These are phyloP conservation scores for Pestalotiopsis sp. DNA, from an alignment of 2,329 filamentous ascomycete genomes.

Conservation along the genomic window DNA sequence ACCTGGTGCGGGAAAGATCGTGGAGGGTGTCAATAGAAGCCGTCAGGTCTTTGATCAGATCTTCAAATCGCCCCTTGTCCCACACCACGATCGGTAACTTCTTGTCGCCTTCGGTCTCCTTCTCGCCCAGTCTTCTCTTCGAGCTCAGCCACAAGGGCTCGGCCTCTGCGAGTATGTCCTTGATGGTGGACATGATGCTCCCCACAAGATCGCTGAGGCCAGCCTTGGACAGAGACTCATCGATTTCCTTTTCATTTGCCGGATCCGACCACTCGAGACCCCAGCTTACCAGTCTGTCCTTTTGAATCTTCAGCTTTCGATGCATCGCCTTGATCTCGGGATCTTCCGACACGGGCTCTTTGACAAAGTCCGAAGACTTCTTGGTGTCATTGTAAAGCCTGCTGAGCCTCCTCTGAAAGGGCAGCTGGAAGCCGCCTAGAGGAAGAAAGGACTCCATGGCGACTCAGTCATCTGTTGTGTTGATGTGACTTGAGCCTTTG, in stretches of 20 bases:
- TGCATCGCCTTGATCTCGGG: conserved; percentile 74
- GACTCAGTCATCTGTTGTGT: neutral
- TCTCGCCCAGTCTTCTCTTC: conserved; percentile 45
- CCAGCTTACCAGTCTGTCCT: conserved; percentile 78
- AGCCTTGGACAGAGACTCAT: conserved; percentile 70
- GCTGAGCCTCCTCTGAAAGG: conserved; percentile 66
- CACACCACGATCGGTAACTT: conserved; percentile 63
- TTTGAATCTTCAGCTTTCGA: conserved; percentile 78
- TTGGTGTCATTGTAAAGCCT: conserved; percentile 83
- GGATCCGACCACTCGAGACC: conserved; percentile 81
- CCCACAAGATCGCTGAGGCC: conserved; percentile 77
- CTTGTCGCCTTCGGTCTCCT: conserved; percentile 46
- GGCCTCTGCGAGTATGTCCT: conserved; percentile 76
- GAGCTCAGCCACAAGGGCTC: conserved; percentile 72
- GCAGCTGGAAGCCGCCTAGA: conserved; percentile 54
- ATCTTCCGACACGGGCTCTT: conserved; percentile 64
- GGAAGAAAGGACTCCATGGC: conserved; percentile 56
- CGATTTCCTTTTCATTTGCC: conserved; percentile 66
- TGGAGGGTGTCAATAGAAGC: conserved; percentile 80
- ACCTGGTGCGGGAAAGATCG: conserved; percentile 71
- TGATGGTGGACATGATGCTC: conserved; percentile 79
- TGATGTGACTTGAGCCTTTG: neutral
- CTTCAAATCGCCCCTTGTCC: conserved; percentile 75
- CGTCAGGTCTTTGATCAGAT: conserved; percentile 74
- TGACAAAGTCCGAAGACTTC: conserved; percentile 74